Percentiles rank a stretch among this genome's conserved stretches.
phyloP scores from a whole-genome alignment of 2,329 filamentous ascomycete species.

The Zymoseptoria tritici region DNA sequence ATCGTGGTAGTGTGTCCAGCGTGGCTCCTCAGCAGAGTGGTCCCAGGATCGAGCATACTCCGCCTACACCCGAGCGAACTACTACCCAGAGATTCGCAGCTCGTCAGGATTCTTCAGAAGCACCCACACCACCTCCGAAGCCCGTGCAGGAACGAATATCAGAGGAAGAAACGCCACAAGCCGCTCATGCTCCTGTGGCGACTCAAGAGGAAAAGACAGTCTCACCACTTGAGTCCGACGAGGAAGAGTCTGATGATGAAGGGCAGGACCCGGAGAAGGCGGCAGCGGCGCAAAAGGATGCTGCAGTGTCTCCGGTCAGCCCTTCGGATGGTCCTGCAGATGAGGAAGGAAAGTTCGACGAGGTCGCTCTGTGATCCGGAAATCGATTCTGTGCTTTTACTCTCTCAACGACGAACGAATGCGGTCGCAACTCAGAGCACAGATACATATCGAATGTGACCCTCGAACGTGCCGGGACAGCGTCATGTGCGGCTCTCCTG shows the following conservation, averaged over 20 bases:
- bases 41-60: slow-evolving; percentile 44
- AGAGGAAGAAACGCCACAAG: slow-evolving; percentile 24
- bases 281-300: slow-evolving; percentile 1
- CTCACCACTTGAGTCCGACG: slow-evolving; percentile 5
- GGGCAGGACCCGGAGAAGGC: slow-evolving; percentile 20
- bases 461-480: no score
- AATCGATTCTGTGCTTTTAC: not conserved
- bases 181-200: slow-evolving; percentile 20
- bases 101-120: slow-evolving; percentile 3
- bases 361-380: slow-evolving; percentile 17
- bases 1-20: slow-evolving; percentile 23
- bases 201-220: slow-evolving; percentile 21
- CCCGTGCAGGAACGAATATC: slow-evolving; percentile 9
- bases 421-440: no score
- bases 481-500: no score
- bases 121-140: slow-evolving; percentile 21
- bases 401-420: no score
- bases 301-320: not conserved
- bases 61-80: slow-evolving; percentile 43
- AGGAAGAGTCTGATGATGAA: slow-evolving; percentile 20
- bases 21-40: slow-evolving; percentile 31
- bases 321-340: slow-evolving; percentile 13
- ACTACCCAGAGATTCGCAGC: slow-evolving; percentile 8
- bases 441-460: no score
- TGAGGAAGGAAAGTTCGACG: slow-evolving; percentile 23